A percentile compares a stretch with the other conserved stretches of the same genome.
Evolutionary conservation across 768 basidiomycete species (phyloP).

Genomic region (Suillus brevipes): DNA sequence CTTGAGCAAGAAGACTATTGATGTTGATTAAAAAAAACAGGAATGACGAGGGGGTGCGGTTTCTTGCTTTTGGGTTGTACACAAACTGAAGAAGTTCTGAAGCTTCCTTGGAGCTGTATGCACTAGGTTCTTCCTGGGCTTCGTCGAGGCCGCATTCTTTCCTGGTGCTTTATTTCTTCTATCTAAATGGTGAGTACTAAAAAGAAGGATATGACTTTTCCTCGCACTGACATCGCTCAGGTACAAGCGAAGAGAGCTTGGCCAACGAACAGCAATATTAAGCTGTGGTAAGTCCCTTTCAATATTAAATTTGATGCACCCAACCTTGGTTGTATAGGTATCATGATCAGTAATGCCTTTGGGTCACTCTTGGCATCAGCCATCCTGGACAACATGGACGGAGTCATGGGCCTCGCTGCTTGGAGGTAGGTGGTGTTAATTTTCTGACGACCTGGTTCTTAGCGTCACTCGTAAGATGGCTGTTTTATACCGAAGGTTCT

Average conservation of each 20-base stretch:
- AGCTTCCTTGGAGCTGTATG: conserved; percentile 66
- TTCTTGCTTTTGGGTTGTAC: neutral
- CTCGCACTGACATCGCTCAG: conserved; percentile 54
- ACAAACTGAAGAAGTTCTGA: conserved; percentile 10
- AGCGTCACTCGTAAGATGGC: conserved; percentile 49
- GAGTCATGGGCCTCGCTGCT: conserved; percentile 61
- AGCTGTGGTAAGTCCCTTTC: conserved; percentile 44
- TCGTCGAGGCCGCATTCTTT: conserved; percentile 71
- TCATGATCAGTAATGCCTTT: conserved; percentile 79
- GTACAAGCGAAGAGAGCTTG: conserved; percentile 75
- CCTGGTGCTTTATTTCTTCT: conserved; percentile 55
- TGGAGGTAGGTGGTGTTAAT: conserved; percentile 55
- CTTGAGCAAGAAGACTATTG: neutral
- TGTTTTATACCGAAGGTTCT: conserved; percentile 69
- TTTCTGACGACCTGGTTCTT: neutral
- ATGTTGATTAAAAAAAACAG: conserved; percentile 21
- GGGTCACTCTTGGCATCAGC: conserved; percentile 77
- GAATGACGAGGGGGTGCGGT: conserved; percentile 41
- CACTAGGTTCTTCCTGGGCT: conserved; percentile 77
- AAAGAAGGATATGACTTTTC: conserved; percentile 27
- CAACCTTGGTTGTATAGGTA: conserved; percentile 31
- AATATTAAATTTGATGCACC: neutral
- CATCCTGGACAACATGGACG: conserved; percentile 72
- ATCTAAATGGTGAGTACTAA: conserved; percentile 35
- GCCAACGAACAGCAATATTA: conserved; percentile 64